Evolutionary conservation across 2,329 filamentous ascomycete species (phyloP).

Genomic region (Phaeosphaeria sp.): DNA sequence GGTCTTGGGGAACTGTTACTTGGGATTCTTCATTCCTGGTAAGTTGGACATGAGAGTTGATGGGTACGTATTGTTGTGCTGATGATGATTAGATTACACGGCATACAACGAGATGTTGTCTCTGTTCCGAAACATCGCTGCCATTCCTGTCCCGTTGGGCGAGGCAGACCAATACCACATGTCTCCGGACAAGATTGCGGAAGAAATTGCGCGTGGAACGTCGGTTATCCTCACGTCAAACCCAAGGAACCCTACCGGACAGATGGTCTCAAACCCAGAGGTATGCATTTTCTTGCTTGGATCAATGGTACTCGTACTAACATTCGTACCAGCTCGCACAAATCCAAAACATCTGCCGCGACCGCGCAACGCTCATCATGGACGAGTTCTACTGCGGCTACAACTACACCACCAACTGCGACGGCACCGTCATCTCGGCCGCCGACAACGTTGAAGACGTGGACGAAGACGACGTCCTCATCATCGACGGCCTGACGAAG

Average conservation of each 20-base stretch:
- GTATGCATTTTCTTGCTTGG: background rate
- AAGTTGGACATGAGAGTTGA: slow-evolving; percentile 3
- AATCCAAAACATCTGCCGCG: slow-evolving; percentile 92
- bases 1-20: slow-evolving; percentile 88
- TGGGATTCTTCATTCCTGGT: slow-evolving; percentile 86
- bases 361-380: slow-evolving; percentile 88
- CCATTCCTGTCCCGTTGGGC: slow-evolving; percentile 68
- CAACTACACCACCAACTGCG: slow-evolving; percentile 92
- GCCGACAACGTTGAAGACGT: slow-evolving; percentile 91
- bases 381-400: slow-evolving; percentile 94
- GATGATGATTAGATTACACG: slow-evolving; percentile 69
- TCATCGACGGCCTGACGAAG: slow-evolving; percentile 96
- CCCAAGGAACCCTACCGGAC: slow-evolving; percentile 91
- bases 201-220: slow-evolving; percentile 82
- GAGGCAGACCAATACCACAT: slow-evolving; percentile 92
- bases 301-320: background rate
- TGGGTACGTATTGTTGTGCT: background rate
- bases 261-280: slow-evolving; percentile 77
- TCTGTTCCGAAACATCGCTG: slow-evolving; percentile 78
- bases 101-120: slow-evolving; percentile 98
- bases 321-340: slow-evolving; percentile 69
- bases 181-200: slow-evolving; percentile 88
- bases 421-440: slow-evolving; percentile 85
- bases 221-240: slow-evolving; percentile 91
- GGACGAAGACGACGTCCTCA: slow-evolving; percentile 78